A percentile compares a stretch with the other conserved stretches of the same genome.
phyloP scores from a whole-genome alignment of 495 filamentous ascomycete genomes.

The Penicillium cataractarum region DNA sequence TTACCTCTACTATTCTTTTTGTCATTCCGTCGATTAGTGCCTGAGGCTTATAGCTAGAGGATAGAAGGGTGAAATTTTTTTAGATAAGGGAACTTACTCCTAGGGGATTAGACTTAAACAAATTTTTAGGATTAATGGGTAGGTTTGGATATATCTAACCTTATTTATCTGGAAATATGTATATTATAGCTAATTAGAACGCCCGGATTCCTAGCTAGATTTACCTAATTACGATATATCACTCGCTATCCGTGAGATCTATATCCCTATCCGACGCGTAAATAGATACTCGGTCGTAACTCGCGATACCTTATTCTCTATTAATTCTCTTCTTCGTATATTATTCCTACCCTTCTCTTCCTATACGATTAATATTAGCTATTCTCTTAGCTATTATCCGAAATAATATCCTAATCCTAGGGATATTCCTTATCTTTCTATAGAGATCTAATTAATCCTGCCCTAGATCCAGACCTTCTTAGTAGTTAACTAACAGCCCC shows the following conservation, averaged over 20 bases:
- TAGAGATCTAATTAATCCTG: not conserved
- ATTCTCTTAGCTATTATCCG: not conserved
- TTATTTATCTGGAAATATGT: not conserved
- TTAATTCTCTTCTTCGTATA: no score
- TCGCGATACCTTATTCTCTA: not conserved
- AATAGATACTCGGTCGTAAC: not conserved
- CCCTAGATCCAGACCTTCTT: not conserved
- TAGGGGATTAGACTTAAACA: not conserved
- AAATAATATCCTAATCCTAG: not conserved
- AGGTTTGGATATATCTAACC: not conserved
- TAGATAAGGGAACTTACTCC: not conserved
- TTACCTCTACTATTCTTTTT: not conserved
- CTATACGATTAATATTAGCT: not conserved
- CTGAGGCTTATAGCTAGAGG: not conserved
- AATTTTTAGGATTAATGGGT: not conserved
- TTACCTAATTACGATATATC: not conserved
- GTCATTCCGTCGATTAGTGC: not conserved
- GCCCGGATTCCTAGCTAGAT: not conserved
- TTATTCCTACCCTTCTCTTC: not conserved
- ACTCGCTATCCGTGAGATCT: not conserved
- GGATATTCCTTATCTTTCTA: not conserved
- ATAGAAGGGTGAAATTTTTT: not conserved
- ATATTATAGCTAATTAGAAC: not conserved
- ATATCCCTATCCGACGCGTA: not conserved
- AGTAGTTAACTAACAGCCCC: no score